These are phyloP conservation scores for Eutreptiella sp. DNA, from an alignment of 208 protist genomes.

Conservation along the genomic window DNA sequence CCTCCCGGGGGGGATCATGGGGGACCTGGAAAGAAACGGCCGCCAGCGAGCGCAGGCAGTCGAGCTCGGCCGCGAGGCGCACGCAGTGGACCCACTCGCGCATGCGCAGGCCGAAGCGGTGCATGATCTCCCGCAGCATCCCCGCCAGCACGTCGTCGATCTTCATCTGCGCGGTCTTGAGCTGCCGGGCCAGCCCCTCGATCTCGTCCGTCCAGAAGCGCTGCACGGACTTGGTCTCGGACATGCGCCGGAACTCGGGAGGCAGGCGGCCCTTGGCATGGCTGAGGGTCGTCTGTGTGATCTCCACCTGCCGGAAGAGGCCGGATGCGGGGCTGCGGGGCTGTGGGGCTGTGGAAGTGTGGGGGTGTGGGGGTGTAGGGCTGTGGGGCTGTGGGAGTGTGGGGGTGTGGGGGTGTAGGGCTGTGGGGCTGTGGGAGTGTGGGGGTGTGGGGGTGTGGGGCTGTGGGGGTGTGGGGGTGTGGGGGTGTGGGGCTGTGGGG, in stretches of 20 bases:
- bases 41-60: conserved; percentile 19
- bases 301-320: background rate
- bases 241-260: background rate
- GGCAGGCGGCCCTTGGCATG: background rate
- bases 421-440: too few species aligned
- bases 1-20: too few species aligned
- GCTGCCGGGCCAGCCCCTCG: background rate
- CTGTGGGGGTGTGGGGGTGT: too few species aligned
- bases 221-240: background rate
- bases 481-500: too few species aligned
- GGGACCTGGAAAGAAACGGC: background rate
- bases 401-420: too few species aligned
- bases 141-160: background rate
- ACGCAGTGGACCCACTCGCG: background rate
- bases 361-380: too few species aligned
- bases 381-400: too few species aligned
- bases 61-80: conserved; percentile 2
- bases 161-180: background rate
- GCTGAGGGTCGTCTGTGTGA: background rate
- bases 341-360: too few species aligned
- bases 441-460: too few species aligned
- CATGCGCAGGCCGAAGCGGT: background rate
- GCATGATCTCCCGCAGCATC: background rate
- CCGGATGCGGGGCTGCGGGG: too few species aligned
- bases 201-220: background rate